These are phyloP conservation scores for Erysimum pusillum DNA, from an alignment of 441 rosid species.

Conservation along the genomic window DNA sequence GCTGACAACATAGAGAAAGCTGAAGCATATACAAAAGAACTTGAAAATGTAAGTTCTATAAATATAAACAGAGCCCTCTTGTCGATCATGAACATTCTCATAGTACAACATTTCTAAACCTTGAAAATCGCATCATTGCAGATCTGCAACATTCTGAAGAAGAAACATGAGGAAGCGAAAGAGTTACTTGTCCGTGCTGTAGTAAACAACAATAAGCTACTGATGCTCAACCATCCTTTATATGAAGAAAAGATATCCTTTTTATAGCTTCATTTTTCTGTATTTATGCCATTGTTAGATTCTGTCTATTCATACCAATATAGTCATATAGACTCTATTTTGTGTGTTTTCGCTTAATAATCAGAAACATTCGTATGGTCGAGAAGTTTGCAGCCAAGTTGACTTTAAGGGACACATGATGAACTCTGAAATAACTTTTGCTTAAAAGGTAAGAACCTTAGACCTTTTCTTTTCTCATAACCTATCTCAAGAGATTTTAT, in stretches of 20 bases:
- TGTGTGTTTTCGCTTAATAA: constrained; percentile 58
- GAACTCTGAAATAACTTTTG: constrained; percentile 25
- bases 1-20: constrained; percentile 74
- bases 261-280: background rate
- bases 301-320: background rate
- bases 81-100: background rate
- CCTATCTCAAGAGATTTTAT: background rate
- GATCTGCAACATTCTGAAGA: constrained; percentile 84
- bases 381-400: constrained; percentile 68
- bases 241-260: constrained; percentile 91
- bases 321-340: background rate
- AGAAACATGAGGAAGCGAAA: constrained; percentile 89
- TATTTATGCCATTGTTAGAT: background rate
- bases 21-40: constrained; percentile 82
- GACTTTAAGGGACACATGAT: constrained; percentile 50
- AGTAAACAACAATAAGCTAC: constrained; percentile 79
- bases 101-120: background rate
- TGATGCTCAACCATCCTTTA: constrained; percentile 88
- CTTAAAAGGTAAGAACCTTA: constrained; percentile 43
- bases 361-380: constrained; percentile 65
- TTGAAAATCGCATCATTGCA: constrained; percentile 39
- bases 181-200: constrained; percentile 82
- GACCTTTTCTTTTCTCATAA: background rate
- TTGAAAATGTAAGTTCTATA: constrained; percentile 70
- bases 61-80: background rate